A percentile compares a stretch with the other conserved stretches of the same genome.
Conservation (phyloP, 495 filamentous ascomycete species). For the Penicillium cinerascens region DNA sequence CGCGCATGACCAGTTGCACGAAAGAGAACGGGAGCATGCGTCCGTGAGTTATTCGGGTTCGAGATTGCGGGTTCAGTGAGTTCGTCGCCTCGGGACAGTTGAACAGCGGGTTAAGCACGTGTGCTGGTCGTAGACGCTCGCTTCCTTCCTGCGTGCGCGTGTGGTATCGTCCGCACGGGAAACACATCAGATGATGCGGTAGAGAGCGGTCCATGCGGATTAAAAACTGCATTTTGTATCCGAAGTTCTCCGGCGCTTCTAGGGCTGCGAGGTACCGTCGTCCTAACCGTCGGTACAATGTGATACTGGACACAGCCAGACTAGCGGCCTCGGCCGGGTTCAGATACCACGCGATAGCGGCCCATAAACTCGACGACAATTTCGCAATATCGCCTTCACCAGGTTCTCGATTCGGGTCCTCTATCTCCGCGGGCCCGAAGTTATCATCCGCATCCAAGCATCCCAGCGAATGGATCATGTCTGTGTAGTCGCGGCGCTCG, state of each 20-base stretch:
- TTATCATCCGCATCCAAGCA: slow-evolving; percentile 33
- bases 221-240: slow-evolving; percentile 46
- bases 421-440: slow-evolving; percentile 11
- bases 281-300: slow-evolving; percentile 41
- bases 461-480: slow-evolving; percentile 45
- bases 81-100: slow-evolving; percentile 45
- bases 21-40: slow-evolving; percentile 52
- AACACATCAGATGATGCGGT: slow-evolving; percentile 54
- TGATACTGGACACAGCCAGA: slow-evolving; percentile 47
- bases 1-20: slow-evolving; percentile 50
- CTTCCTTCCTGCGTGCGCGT: slow-evolving; percentile 43
- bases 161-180: slow-evolving; percentile 53
- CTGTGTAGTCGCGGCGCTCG: slow-evolving; percentile 46
- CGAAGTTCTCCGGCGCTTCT: slow-evolving; percentile 32
- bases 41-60: slow-evolving; percentile 49
- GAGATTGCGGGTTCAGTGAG: slow-evolving; percentile 38
- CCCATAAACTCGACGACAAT: slow-evolving; percentile 45
- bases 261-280: slow-evolving; percentile 29
- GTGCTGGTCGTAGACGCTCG: slow-evolving; percentile 47
- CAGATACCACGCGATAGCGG: slow-evolving; percentile 35
- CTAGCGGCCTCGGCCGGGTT: slow-evolving; percentile 42
- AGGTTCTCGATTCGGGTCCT: slow-evolving; percentile 27
- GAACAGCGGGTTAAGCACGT: slow-evolving; percentile 51
- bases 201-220: slow-evolving; percentile 38
- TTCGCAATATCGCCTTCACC: slow-evolving; percentile 45